Base-by-base conservation (phyloP, 1,139 yeast species). In the Candida sp. region DNA sequence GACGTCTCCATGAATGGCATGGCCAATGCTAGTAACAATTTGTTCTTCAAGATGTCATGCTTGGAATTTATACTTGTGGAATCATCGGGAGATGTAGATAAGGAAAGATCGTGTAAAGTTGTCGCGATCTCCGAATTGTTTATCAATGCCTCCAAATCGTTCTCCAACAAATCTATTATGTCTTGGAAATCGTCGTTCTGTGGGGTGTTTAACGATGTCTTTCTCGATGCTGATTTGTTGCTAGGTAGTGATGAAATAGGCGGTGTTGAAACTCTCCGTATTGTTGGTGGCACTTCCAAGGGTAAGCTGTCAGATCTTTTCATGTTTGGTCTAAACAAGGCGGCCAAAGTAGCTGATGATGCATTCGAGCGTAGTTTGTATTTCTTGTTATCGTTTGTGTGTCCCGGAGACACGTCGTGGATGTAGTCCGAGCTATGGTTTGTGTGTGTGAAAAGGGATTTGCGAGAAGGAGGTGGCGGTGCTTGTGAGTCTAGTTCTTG, bases 1-100 rank as follows among this genome's bases (percentile, higher is more conserved):
- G 82, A 72, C 3, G 78, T 70, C 59, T 88, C 92, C 49, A 85
- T 81, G 65, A 88, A 88, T 1, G 94, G 94, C 9, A 89, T 86
- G 0, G 94, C 89, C 53, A 88, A 72, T 4, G 93, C 91, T 62
- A 85, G 83, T 40, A 87, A 65, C 17, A 88, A 66, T 54, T 80
- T 81, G 17, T 77, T 77, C 55, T 80, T 83, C 42, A 88, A 63
- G 6, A 74, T 63, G 40, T 77, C 75, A 42, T 80, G 70, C 49
- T 72, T 73, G 5, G 40, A 34, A 26, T 33, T 33, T 34, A 63
- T 46, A 52, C 61, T 54, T 50, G 63, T 54, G 54, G 68, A 60
- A 35, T 57, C 58, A 56, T 55, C 50, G 33, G 61, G 63, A 7
- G 77, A 55, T 7, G 77, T 68, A 2, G 83, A 68, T 6, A 87